phyloP scores from a whole-genome alignment of 331 rosid species.

The Telfairia occidentalis region DNA sequence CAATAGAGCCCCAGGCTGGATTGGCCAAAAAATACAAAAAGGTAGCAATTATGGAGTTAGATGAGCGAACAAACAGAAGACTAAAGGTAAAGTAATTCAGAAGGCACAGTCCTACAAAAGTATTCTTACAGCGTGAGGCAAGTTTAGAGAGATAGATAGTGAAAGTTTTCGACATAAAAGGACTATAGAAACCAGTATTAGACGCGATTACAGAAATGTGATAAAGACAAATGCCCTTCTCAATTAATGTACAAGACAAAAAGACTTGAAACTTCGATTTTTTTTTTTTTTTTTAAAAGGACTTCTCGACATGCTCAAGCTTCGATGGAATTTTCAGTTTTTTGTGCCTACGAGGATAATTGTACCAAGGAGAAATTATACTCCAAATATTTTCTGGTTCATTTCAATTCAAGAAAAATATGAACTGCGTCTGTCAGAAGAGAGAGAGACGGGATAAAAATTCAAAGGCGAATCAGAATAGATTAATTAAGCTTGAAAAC shows the following conservation, averaged over 20 bases:
- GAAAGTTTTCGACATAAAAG: not conserved
- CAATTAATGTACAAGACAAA: conserved; percentile 5
- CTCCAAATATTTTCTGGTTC: not conserved
- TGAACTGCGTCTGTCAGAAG: not conserved
- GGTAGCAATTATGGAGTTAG: conserved; percentile 2
- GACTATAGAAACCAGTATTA: not conserved
- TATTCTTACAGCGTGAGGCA: not conserved
- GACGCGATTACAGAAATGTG: not conserved
- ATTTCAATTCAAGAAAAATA: not conserved
- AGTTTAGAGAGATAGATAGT: not conserved
- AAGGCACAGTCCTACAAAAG: not conserved
- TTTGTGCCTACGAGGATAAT: not conserved
- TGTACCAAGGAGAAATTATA: not conserved
- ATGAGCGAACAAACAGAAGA: conserved; percentile 2
- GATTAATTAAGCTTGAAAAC: not conserved
- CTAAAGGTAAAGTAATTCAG: conserved; percentile 7
- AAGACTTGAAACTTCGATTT: not conserved
- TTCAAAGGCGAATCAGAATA: not conserved
- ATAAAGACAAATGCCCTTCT: conserved; percentile 5
- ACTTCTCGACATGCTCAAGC: conserved; percentile 5
- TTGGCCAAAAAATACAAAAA: conserved; percentile 6
- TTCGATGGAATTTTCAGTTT: conserved; percentile 3
- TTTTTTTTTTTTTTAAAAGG: no score
- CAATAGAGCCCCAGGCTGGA: conserved; percentile 3
- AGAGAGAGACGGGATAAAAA: not conserved